A percentile compares a stretch with the other conserved stretches of the same genome.
phyloP scores from a whole-genome alignment of 768 basidiomycete genomes.

The Mycena amicta region DNA sequence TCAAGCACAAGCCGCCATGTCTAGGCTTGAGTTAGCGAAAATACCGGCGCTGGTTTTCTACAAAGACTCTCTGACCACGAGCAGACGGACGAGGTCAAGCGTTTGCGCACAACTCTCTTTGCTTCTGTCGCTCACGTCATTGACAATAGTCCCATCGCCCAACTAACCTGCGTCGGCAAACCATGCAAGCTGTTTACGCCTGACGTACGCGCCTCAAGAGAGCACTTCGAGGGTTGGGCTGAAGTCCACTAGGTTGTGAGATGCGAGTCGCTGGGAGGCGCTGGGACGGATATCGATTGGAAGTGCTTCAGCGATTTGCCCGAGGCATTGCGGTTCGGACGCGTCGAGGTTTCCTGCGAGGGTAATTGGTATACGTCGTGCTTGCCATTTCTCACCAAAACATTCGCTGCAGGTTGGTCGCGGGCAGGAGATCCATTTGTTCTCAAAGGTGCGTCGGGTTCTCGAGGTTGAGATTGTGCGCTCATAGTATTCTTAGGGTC shows the following conservation, averaged over 20 bases:
- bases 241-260: constrained; percentile 55
- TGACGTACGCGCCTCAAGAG: constrained; percentile 41
- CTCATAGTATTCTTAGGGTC: constrained; percentile 59
- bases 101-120: not conserved
- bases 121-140: not conserved
- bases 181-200: constrained; percentile 79
- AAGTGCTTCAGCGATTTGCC: constrained; percentile 95
- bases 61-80: constrained; percentile 61
- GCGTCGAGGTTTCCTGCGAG: constrained; percentile 86
- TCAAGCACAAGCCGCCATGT: constrained; percentile 43
- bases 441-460: constrained; percentile 63
- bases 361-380: too few species aligned
- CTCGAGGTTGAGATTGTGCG: not conserved
- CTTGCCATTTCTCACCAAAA: too few species aligned
- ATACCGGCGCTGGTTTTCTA: constrained; percentile 83
- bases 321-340: constrained; percentile 77
- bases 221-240: not conserved
- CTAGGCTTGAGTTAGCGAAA: constrained; percentile 69
- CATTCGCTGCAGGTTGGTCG: constrained; percentile 70
- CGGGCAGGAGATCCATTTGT: constrained; percentile 82
- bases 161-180: constrained; percentile 80
- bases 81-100: constrained; percentile 53
- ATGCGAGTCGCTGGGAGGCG: constrained; percentile 79
- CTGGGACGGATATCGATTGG: constrained; percentile 86
- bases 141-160: constrained; percentile 56